Base-by-base conservation (phyloP, 164 flowering plant species). In the grape (Vitis vinifera) region DNA sequence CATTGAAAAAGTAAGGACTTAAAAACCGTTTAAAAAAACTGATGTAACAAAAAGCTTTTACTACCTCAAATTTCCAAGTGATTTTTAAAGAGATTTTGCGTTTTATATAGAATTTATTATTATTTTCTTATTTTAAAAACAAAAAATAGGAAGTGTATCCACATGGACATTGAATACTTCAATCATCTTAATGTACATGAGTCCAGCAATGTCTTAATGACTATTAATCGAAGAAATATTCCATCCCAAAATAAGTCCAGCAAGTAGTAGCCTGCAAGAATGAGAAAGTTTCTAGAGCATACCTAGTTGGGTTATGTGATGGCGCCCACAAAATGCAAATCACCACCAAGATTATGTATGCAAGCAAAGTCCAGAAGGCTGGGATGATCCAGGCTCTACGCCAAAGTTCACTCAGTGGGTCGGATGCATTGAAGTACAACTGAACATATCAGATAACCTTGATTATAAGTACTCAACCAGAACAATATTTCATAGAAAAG, bases 401-500 rank as follows among this genome's bases (percentile, higher is more conserved):
- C 97, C 97, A 93, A 37, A 84, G 76, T 67, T 93, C 98, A 63
- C 90, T 87, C 47, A 86, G 76, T 6, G 92, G 90, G 62, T 93
- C 93, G 14, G 85, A 81, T n/a, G 98, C 91, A 81, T 93, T 93
- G 71, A 91, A 91, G 78, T 93, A 91, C 73, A 93, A 66, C 98
- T 93, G 84, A 68, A 69, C 61, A 79, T 3, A 62, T 60, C 56
- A 61, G 50, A 63, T 58, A 58, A 69, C 44, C 23, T 62, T 48
- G 16, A 53, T 48, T 72, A 12, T 13, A 23, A 65, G 68, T 30
- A 17, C 15, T 9, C 9, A 23, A 52, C 55, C 17, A 52, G 27
- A 55, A 52, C 37, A 55, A 10, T 31, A 5, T 19, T 37, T 14
- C 60, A 29, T 9, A 30, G 47, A 10, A 53, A 19, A 10, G n/a